Evolutionary conservation across 495 filamentous ascomycete species (phyloP), one percentile per base, ranked within the genome.

Genomic region (Astrocystis sublimbata): DNA sequence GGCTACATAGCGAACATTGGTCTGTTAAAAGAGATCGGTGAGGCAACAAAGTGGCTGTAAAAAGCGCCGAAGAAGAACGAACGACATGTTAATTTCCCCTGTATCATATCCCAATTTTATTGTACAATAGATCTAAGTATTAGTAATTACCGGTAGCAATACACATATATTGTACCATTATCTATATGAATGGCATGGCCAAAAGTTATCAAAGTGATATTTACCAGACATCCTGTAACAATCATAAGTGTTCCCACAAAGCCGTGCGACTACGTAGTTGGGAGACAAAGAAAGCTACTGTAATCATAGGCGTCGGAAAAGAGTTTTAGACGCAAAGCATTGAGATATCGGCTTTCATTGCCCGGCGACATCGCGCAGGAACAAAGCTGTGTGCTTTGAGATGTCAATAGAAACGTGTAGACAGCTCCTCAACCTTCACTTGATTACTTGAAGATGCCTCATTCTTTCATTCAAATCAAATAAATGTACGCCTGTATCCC

Each of bases 1-100:
- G 61, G 54, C 12, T 57, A 73, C 51, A 59, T 71, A 15, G 57
- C 60, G 6, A 61, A 66, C 45, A 66, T 73, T 41, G 70, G 70
- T 7, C 54, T 24, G 10, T 43, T 73, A 19, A 38, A n/a, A 10
- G 19, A 61, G 9, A 38, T 73, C 17, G 65, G 56, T 21, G 63
- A 71, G 55, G 54, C 67, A 6, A 38, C 58, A 13, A 49, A 19
- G 6, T 72, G 68, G 67, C 21, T 66, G 28, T 55, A 50, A n/a
- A 2, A 31, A 53, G 9, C 17, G 31, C 9, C 38, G 8, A n/a
- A n/a, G 13, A n/a, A 19, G 23, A 41, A 12, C 9, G 36, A 28
- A 9, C 7, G 2, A 19, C 8, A n/a, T 9, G 21, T 30, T 26
- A 43, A 56, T 42, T 42, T 15, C 36, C 23, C 19, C 15, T 17